phyloP scores from a whole-genome alignment of 768 basidiomycete species.

The Macrolepiota albuminosa region DNA sequence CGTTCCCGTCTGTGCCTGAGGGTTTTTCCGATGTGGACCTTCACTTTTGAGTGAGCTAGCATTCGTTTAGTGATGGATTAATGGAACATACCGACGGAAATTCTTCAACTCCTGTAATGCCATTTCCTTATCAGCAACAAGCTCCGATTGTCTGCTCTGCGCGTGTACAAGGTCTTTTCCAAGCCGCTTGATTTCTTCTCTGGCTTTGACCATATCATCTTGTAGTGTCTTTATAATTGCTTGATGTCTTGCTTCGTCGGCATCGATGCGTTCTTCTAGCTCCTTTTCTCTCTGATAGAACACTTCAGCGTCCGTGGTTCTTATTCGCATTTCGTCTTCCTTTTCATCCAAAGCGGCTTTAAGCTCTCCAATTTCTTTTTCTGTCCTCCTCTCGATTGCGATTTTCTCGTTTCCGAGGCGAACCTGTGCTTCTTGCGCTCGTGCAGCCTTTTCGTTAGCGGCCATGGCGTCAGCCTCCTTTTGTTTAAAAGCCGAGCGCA shows the following conservation, averaged over 20 bases:
- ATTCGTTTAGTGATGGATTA: background rate
- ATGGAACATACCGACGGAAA: slow-evolving; percentile 17
- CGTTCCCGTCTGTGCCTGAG: background rate
- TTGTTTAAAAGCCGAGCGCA: slow-evolving; percentile 36
- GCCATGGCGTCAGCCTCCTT: slow-evolving; percentile 40
- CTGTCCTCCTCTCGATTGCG: slow-evolving; percentile 44
- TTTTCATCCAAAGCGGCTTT: slow-evolving; percentile 43
- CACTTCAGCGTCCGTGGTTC: slow-evolving; percentile 36
- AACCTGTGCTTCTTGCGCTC: slow-evolving; percentile 43
- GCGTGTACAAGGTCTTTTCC: slow-evolving; percentile 29
- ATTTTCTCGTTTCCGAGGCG: slow-evolving; percentile 56
- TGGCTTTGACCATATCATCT: slow-evolving; percentile 37
- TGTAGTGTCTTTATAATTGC: slow-evolving; percentile 48
- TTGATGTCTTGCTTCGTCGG: slow-evolving; percentile 63
- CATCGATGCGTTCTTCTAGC: slow-evolving; percentile 61
- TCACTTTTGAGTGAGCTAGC: background rate
- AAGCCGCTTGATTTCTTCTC: slow-evolving; percentile 34
- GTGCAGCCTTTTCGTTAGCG: slow-evolving; percentile 43
- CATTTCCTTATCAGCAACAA: slow-evolving; percentile 53
- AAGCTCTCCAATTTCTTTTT: slow-evolving; percentile 40
- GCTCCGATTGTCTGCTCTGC: slow-evolving; percentile 39
- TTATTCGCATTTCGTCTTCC: slow-evolving; percentile 52
- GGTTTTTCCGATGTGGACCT: background rate
- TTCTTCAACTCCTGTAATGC: slow-evolving; percentile 39
- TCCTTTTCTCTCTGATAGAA: slow-evolving; percentile 50